phyloP scores from a whole-genome alignment of 257 asterid genomes.

The Linaria vulgaris region DNA sequence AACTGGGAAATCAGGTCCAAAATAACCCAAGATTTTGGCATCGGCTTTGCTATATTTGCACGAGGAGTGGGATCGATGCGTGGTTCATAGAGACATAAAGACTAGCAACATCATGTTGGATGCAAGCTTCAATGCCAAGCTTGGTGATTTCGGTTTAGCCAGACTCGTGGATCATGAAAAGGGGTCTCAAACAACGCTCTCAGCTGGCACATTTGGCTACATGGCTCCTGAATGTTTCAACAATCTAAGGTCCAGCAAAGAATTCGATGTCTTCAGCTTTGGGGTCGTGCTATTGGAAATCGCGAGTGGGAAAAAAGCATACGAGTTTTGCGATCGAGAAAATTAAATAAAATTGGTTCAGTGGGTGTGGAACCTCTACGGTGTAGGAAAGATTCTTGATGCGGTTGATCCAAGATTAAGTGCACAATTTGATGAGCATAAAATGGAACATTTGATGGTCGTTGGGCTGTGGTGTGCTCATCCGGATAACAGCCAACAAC shows the following conservation, averaged over 20 bases:
- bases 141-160: slow-evolving; percentile 56
- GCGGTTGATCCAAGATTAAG: slow-evolving; percentile 22
- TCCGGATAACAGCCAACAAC: slow-evolving; percentile 15
- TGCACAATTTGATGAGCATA: not conserved
- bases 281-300: too few relatives aligned
- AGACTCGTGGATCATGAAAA: slow-evolving; percentile 46
- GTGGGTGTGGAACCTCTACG: slow-evolving; percentile 35
- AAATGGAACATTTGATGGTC: slow-evolving; percentile 26
- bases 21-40: slow-evolving; percentile 41
- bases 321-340: not conserved
- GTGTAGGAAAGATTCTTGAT: slow-evolving; percentile 20
- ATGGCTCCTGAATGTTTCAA: too few relatives aligned
- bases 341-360: slow-evolving; percentile 11
- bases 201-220: slow-evolving; percentile 31
- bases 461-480: slow-evolving; percentile 46
- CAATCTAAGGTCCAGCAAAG: too few relatives aligned
- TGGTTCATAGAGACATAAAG: slow-evolving; percentile 46
- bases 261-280: too few relatives aligned
- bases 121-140: slow-evolving; percentile 38
- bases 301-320: slow-evolving; percentile 28
- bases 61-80: slow-evolving; percentile 46
- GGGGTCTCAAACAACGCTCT: slow-evolving; percentile 35
- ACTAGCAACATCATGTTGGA: slow-evolving; percentile 53
- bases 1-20: slow-evolving; percentile 35
- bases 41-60: slow-evolving; percentile 42